Percentiles rank a stretch among this genome's conserved stretches.
phyloP scores from a whole-genome alignment of 768 basidiomycete genomes.

The Lactarius sp. region DNA sequence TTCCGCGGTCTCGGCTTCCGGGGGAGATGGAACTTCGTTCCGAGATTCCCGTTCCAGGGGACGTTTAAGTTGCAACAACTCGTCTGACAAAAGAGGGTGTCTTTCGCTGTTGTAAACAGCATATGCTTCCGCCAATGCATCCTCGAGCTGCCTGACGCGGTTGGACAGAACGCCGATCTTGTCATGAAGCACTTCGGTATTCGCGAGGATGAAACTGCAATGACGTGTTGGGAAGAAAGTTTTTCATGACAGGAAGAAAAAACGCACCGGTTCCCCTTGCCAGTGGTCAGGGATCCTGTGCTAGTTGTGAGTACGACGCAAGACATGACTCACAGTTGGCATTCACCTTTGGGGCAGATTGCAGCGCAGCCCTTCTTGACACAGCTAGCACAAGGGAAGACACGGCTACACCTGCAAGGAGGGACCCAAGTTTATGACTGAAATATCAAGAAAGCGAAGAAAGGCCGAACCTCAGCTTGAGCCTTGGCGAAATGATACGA shows the following conservation, averaged over 20 bases:
- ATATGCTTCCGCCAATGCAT: constrained; percentile 55
- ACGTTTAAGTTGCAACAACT: constrained; percentile 61
- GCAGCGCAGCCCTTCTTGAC: constrained; percentile 42
- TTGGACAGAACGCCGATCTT: constrained; percentile 57
- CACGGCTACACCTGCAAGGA: constrained; percentile 49
- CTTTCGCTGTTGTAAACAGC: constrained; percentile 41
- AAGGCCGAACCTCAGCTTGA: constrained; percentile 59
- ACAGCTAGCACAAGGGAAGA: constrained; percentile 52
- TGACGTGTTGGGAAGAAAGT: constrained; percentile 18
- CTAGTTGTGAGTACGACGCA: constrained; percentile 4
- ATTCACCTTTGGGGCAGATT: constrained; percentile 61
- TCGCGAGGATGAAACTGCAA: constrained; percentile 61
- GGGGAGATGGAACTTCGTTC: constrained; percentile 33
- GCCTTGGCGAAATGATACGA: constrained; percentile 35
- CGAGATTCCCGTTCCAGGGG: constrained; percentile 57
- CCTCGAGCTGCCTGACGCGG: constrained; percentile 64
- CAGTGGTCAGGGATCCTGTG: constrained; percentile 63
- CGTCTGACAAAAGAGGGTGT: constrained; percentile 57
- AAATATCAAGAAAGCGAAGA: constrained; percentile 22
- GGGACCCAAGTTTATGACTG: not conserved
- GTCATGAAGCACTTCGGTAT: constrained; percentile 64
- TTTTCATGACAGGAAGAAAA: constrained; percentile 4
- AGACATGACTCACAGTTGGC: not conserved
- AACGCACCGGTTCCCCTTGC: constrained; percentile 62
- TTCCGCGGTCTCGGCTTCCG: constrained; percentile 46